These are phyloP conservation scores for Apiospora koreana DNA, from an alignment of 2,329 filamentous ascomycete genomes.

Conservation along the genomic window DNA sequence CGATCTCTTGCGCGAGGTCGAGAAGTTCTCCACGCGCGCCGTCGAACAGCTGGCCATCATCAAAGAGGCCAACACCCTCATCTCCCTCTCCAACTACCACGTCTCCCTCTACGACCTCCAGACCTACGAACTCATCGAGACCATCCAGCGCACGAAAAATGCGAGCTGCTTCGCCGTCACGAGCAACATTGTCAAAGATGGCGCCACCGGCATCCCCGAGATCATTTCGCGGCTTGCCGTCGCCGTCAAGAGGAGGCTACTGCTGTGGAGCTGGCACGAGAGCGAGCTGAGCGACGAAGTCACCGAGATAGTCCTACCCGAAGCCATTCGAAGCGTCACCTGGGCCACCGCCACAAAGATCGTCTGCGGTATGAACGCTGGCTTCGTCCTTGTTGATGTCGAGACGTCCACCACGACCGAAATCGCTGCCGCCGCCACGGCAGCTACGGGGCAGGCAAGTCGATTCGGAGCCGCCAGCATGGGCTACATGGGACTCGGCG, in stretches of 20 bases:
- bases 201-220: conserved; percentile 82
- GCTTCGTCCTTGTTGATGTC: conserved; percentile 88
- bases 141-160: conserved; percentile 79
- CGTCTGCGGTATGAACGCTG: conserved; percentile 87
- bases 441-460: conserved; percentile 62
- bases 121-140: conserved; percentile 79
- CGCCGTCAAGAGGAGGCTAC: conserved; percentile 84
- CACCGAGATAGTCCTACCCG: conserved; percentile 54
- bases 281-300: conserved; percentile 17
- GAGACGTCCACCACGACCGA: conserved; percentile 73
- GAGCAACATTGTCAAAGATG: conserved; percentile 91
- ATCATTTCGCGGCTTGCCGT: conserved; percentile 92
- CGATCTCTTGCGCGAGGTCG: conserved; percentile 86
- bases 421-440: conserved; percentile 74
- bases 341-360: conserved; percentile 89
- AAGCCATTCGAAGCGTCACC: conserved; percentile 83
- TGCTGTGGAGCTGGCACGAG: conserved; percentile 84
- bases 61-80: conserved; percentile 88
- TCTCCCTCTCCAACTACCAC: conserved; percentile 88
- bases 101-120: conserved; percentile 89
- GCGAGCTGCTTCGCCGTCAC: conserved; percentile 90
- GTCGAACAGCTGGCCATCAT: conserved; percentile 94
- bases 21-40: conserved; percentile 87
- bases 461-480: conserved; percentile 87
- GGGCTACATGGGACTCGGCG: conserved; percentile 94